A percentile compares a stretch with the other conserved stretches of the same genome.
These are phyloP conservation scores for Chrysoporthe austroafricana DNA, from an alignment of 2,329 filamentous ascomycete genomes.

Conservation along the genomic window DNA sequence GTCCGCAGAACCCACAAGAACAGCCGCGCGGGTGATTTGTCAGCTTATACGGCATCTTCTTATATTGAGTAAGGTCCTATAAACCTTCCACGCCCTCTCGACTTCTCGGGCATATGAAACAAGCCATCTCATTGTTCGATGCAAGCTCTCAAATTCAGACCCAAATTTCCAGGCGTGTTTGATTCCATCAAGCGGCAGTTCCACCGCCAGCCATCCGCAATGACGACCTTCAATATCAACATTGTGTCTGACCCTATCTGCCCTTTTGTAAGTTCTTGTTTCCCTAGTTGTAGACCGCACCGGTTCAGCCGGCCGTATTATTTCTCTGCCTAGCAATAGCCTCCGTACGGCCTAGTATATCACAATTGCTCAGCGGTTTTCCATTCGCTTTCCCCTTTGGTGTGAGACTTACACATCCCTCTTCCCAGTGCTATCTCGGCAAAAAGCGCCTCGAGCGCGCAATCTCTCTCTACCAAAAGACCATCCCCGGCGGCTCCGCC, in stretches of 20 bases:
- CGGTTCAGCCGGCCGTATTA: neutral
- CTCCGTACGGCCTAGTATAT: neutral
- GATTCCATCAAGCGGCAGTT: conserved; percentile 14
- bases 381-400: neutral
- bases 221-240: conserved; percentile 77
- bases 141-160: neutral
- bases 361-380: too few species aligned
- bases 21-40: conserved; percentile 15
- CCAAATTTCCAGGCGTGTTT: conserved; percentile 5
- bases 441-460: conserved; percentile 74
- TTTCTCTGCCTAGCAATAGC: neutral
- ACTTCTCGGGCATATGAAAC: neutral
- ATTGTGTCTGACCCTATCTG: conserved; percentile 84
- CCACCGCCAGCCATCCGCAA: conserved; percentile 40
- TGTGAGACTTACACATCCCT: conserved; percentile 30
- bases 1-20: neutral
- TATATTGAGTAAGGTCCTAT: neutral
- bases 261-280: conserved; percentile 53
- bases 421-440: conserved; percentile 72
- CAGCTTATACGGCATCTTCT: conserved; percentile 12
- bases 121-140: neutral
- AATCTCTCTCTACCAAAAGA: conserved; percentile 67
- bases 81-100: neutral
- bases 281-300: neutral
- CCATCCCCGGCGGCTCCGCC: conserved; percentile 58